These are phyloP conservation scores for Alternaria dauci DNA, from an alignment of 2,329 filamentous ascomycete species.

Conservation along the genomic window DNA sequence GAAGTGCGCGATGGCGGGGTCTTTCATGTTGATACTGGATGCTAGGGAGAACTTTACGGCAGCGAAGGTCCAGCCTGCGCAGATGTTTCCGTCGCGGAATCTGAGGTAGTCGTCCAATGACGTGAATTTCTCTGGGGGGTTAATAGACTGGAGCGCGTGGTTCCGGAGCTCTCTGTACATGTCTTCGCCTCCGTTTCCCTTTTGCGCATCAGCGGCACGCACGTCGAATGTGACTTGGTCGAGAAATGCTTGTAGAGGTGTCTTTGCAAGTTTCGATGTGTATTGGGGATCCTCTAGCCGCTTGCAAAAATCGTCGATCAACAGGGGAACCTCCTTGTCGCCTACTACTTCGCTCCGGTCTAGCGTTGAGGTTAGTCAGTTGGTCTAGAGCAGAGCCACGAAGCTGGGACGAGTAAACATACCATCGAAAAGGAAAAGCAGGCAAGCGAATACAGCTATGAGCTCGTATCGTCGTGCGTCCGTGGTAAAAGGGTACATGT, in stretches of 20 bases:
- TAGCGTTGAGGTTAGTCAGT: background rate
- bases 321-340: background rate
- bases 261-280: background rate
- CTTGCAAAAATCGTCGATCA: background rate
- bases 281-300: background rate
- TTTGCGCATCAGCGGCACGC: background rate
- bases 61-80: slow-evolving; percentile 25
- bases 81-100: background rate
- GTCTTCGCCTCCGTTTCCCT: background rate
- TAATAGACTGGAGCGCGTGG: background rate
- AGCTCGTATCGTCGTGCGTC: background rate
- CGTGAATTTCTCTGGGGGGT: background rate
- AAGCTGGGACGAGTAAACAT: background rate
- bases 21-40: background rate
- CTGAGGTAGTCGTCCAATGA: background rate
- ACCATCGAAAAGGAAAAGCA: background rate
- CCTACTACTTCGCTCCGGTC: background rate
- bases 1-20: background rate
- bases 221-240: background rate
- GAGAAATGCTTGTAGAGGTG: background rate
- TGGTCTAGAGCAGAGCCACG: background rate
- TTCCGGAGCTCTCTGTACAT: background rate
- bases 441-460: background rate
- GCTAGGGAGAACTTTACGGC: slow-evolving; percentile 50
- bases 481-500: background rate